phyloP scores from a whole-genome alignment of 2,329 filamentous ascomycete genomes.

The Aspergillus aculeatus region DNA sequence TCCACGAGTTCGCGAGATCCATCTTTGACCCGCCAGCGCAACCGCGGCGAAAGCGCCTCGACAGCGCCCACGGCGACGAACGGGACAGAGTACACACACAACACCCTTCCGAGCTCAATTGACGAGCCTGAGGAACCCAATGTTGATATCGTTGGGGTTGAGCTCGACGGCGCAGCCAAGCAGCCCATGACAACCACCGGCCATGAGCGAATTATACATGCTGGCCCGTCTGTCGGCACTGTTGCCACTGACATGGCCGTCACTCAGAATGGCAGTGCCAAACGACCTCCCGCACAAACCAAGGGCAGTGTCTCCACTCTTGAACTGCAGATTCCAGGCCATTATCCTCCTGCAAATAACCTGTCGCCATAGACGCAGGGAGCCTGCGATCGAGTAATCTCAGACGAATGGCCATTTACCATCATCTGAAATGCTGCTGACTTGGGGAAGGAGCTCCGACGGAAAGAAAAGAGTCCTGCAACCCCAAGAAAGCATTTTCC shows the following conservation, averaged over 20 bases:
- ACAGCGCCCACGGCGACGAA: conserved; percentile 37
- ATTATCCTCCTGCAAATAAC: conserved; percentile 32
- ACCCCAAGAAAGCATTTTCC: background rate
- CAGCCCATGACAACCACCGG: background rate
- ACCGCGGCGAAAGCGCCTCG: conserved; percentile 33
- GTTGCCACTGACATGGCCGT: conserved; percentile 3
- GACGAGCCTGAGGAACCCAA: conserved; percentile 23
- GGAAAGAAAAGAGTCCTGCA: background rate
- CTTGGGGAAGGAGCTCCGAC: background rate
- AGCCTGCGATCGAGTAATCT: background rate
- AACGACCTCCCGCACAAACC: conserved; percentile 17
- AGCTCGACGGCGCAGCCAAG: conserved; percentile 10
- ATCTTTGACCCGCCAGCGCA: conserved; percentile 12
- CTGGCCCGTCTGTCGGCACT: conserved; percentile 2
- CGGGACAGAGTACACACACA: conserved; percentile 32
- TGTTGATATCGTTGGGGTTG: conserved; percentile 6
- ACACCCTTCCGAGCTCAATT: conserved; percentile 34
- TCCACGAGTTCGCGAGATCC: conserved; percentile 15
- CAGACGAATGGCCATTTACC: background rate
- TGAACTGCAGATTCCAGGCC: conserved; percentile 38
- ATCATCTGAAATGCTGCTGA: background rate
- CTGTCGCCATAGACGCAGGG: conserved; percentile 25
- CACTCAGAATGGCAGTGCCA: conserved; percentile 3
- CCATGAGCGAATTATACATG: background rate
- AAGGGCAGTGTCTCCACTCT: conserved; percentile 33